phyloP scores from a whole-genome alignment of 257 asterid genomes.

The Rhazya stricta region DNA sequence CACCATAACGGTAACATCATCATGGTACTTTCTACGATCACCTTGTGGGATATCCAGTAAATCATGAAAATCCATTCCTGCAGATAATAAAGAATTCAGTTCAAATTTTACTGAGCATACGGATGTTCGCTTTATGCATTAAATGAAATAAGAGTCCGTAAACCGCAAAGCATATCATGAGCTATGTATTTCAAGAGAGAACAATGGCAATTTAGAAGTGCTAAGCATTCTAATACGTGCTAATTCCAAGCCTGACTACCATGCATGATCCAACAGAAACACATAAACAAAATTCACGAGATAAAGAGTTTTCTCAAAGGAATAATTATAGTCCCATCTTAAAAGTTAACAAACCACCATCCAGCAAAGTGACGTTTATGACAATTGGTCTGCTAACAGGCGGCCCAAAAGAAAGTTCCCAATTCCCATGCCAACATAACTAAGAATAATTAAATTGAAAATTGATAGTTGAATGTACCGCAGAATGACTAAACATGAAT shows the following conservation, averaged over 20 bases:
- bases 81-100: constrained; percentile 4
- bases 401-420: background rate
- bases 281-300: no score
- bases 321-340: background rate
- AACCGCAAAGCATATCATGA: background rate
- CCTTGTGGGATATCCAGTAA: constrained; percentile 95
- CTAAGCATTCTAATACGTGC: background rate
- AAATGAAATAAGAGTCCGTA: background rate
- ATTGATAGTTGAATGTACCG: background rate
- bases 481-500: background rate
- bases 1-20: constrained; percentile 97
- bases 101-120: background rate
- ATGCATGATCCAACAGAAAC: background rate
- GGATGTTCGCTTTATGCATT: background rate
- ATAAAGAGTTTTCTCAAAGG: background rate
- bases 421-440: background rate
- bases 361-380: background rate
- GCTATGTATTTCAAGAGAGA: background rate
- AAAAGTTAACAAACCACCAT: background rate
- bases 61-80: constrained; percentile 96
- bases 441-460: background rate
- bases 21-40: constrained; percentile 93
- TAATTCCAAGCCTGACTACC: background rate
- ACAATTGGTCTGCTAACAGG: background rate
- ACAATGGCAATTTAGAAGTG: background rate